A percentile compares a stretch with the other conserved stretches of the same genome.
Evolutionary conservation across 768 basidiomycete genomes (phyloP).

Genomic region (Trametes meyenii): DNA sequence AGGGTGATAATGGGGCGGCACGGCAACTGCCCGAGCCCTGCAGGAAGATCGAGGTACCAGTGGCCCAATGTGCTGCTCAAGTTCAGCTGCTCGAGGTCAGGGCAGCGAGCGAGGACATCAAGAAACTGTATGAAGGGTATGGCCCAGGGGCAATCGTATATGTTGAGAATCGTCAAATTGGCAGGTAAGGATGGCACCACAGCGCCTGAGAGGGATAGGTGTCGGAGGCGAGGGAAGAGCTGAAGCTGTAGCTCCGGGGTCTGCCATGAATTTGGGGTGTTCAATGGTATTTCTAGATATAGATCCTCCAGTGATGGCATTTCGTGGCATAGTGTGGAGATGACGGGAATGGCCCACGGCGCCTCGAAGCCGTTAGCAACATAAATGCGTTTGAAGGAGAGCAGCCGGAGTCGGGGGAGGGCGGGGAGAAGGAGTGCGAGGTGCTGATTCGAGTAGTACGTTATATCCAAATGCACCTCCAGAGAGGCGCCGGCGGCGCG

Average conservation of each 20-base stretch:
- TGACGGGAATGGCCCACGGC: not conserved
- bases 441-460: not conserved
- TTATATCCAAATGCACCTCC: not conserved
- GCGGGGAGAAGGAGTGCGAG: not conserved
- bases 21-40: not conserved
- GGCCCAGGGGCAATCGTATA: not conserved
- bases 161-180: not conserved
- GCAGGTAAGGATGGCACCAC: not conserved
- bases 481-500: not conserved
- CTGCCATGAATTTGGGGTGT: not conserved
- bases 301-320: not conserved
- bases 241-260: not conserved
- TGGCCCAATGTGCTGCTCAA: not conserved
- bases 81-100: not conserved
- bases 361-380: not conserved
- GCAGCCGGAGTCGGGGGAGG: not conserved
- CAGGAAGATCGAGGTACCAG: not conserved
- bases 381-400: not conserved
- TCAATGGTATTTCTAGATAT: not conserved
- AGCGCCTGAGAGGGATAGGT: not conserved
- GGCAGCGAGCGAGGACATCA: not conserved
- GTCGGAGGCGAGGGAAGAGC: not conserved
- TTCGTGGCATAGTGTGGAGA: not conserved
- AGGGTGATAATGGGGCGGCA: not conserved
- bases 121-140: not conserved